Evolutionary conservation across 2,329 filamentous ascomycete species (phyloP).

Genomic region (Leptographium flavum): DNA sequence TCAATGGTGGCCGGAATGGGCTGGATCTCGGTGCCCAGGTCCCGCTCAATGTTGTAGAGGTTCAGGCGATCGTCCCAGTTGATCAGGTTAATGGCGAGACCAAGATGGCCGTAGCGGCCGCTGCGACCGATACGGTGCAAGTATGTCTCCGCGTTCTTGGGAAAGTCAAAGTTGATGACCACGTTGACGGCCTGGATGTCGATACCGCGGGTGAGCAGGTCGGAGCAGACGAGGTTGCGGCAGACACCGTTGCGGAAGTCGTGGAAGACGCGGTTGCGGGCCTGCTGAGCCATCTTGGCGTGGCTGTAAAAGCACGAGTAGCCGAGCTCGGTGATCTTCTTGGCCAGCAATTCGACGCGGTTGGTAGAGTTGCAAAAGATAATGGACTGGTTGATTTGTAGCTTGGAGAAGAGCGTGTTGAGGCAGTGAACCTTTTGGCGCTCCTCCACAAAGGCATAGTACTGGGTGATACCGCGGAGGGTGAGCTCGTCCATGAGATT

Average conservation of each 20-base stretch:
- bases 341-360: conserved; percentile 89
- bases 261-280: conserved; percentile 96
- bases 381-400: conserved; percentile 99
- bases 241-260: conserved; percentile 97
- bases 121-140: conserved; percentile 96
- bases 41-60: conserved; percentile 95
- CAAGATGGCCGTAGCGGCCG: conserved; percentile 89
- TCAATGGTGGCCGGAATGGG: conserved; percentile 91
- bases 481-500: conserved; percentile 99
- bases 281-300: conserved; percentile 92
- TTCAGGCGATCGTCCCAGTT: conserved; percentile 99
- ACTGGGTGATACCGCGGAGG: conserved; percentile 93
- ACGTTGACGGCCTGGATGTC: conserved; percentile 99
- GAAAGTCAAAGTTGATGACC: conserved; percentile 99
- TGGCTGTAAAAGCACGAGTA: conserved; percentile 99
- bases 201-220: conserved; percentile 93
- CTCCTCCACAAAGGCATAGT: conserved; percentile 98
- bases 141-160: conserved; percentile 98
- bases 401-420: conserved; percentile 96
- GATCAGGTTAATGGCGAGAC: conserved; percentile 96
- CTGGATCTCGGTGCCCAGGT: conserved; percentile 92
- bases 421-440: conserved; percentile 98
- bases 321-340: conserved; percentile 97
- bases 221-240: conserved; percentile 95
- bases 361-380: conserved; percentile 99